These are phyloP conservation scores for Erythrophleum fordii DNA, from an alignment of 306 rosid species.

Conservation along the genomic window DNA sequence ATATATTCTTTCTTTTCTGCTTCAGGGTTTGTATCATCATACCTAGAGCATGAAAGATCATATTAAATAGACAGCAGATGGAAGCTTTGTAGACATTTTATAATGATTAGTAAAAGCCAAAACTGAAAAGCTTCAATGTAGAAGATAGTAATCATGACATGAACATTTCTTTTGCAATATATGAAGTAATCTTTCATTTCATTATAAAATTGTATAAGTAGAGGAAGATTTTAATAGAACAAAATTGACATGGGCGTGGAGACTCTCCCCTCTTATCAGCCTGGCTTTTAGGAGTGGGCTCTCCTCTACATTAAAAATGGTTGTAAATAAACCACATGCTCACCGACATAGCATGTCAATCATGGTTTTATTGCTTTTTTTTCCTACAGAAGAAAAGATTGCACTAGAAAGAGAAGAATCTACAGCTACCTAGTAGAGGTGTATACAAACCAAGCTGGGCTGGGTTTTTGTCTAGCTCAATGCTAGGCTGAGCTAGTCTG, in stretches of 20 bases:
- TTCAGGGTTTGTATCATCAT: conserved; percentile 94
- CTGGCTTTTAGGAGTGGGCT: not conserved
- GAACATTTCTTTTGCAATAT: not conserved
- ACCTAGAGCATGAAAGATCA: conserved; percentile 53
- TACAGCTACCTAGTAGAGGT: no score
- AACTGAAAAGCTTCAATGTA: not conserved
- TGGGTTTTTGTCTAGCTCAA: no score
- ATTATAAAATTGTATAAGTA: conserved; percentile 6
- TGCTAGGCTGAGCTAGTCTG: no score
- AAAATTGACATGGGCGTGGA: not conserved
- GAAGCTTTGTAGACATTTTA: not conserved
- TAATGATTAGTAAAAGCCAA: conserved; percentile 17
- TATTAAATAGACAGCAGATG: not conserved
- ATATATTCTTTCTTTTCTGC: conserved; percentile 96
- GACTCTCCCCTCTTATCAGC: no score
- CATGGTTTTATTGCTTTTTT: no score
- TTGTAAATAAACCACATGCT: no score
- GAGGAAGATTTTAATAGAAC: conserved; percentile 3
- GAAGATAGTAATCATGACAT: not conserved
- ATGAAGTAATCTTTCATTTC: not conserved
- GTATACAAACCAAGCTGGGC: no score
- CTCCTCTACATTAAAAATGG: no score
- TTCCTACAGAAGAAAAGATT: no score
- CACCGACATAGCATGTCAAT: no score
- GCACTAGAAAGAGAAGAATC: no score